Conservation (phyloP, 352 stramenopile genomes). For the Phytophthora syringae region DNA sequence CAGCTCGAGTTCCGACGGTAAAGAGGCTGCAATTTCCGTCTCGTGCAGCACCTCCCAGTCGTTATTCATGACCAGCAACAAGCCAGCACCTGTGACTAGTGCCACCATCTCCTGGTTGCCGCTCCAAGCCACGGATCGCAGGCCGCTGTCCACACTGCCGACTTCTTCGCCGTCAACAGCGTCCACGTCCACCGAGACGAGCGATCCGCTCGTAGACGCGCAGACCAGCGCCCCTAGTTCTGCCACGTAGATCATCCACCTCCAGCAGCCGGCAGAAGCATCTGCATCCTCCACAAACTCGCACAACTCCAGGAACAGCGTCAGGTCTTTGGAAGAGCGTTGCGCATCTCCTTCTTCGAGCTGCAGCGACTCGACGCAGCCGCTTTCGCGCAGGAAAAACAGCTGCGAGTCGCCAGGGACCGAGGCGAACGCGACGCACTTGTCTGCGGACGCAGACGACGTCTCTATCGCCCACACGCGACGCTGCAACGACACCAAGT, state of each 20-base stretch:
- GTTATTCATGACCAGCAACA: slow-evolving; percentile 78
- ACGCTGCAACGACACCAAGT: slow-evolving; percentile 63
- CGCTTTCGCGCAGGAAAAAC: slow-evolving; percentile 45
- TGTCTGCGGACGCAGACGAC: slow-evolving; percentile 1
- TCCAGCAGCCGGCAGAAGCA: slow-evolving; percentile 34
- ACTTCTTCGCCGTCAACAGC: slow-evolving; percentile 65
- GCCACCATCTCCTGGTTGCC: slow-evolving; percentile 75
- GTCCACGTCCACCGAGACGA: slow-evolving; percentile 63
- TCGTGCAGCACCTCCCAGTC: slow-evolving; percentile 83
- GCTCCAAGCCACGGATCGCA: slow-evolving; percentile 71
- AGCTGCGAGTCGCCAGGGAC: slow-evolving; percentile 40
- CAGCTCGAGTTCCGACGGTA: slow-evolving; percentile 37
- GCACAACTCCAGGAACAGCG: slow-evolving; percentile 25
- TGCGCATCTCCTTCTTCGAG: slow-evolving; percentile 32
- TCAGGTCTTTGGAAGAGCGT: slow-evolving; percentile 22
- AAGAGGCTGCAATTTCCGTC: slow-evolving; percentile 46
- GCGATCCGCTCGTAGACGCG: slow-evolving; percentile 47
- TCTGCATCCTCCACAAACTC: slow-evolving; percentile 36
- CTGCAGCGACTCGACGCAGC: slow-evolving; percentile 40
- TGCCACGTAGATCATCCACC: slow-evolving; percentile 67
- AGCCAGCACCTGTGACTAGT: slow-evolving; percentile 61
- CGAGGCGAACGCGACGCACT: slow-evolving; percentile 38
- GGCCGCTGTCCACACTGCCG: slow-evolving; percentile 64
- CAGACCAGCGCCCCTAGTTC: slow-evolving; percentile 72
- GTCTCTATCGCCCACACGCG: slow-evolving; percentile 47